These are phyloP conservation scores for Saccharum officinarum DNA, from an alignment of 176 grass and related monocot genomes.

Conservation along the genomic window DNA sequence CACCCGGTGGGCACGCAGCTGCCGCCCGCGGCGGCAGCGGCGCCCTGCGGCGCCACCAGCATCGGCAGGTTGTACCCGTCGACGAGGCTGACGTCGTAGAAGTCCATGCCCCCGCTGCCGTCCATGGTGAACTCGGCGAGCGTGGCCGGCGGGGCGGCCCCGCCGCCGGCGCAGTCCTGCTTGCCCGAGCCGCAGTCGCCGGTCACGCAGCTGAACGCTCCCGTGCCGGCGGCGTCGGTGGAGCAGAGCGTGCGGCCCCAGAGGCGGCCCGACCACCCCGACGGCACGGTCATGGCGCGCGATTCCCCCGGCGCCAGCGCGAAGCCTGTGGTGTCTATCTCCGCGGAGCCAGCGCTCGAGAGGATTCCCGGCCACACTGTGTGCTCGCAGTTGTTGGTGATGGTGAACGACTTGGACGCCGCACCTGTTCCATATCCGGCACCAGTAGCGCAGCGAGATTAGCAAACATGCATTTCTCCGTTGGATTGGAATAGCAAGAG, in stretches of 20 bases:
- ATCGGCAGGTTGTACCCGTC: conserved; percentile 86
- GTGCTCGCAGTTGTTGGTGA: conserved; percentile 60
- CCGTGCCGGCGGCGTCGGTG: neutral
- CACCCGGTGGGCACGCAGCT: conserved; percentile 43
- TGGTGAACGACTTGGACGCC: conserved; percentile 24
- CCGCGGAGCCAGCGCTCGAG: conserved; percentile 41
- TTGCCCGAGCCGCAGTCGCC: conserved; percentile 59
- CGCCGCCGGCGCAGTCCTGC: conserved; percentile 50
- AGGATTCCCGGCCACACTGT: conserved; percentile 69
- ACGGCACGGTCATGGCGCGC: conserved; percentile 25
- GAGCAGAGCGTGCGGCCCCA: conserved; percentile 69
- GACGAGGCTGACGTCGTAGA: conserved; percentile 96
- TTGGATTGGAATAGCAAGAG: neutral
- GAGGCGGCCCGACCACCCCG: conserved; percentile 55
- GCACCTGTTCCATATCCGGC: neutral
- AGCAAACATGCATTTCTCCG: neutral
- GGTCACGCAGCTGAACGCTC: conserved; percentile 53
- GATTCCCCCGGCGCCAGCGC: conserved; percentile 32
- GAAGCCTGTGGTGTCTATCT: conserved; percentile 49
- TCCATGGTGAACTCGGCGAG: conserved; percentile 92
- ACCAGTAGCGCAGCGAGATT: too few species aligned
- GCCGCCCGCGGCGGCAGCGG: neutral
- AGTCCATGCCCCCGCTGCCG: conserved; percentile 52
- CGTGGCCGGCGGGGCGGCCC: conserved; percentile 69
- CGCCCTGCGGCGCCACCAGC: conserved; percentile 42